Evolutionary conservation across 1,284 basidiomycete species (phyloP).

Genomic region (Omphalotus olearius): DNA sequence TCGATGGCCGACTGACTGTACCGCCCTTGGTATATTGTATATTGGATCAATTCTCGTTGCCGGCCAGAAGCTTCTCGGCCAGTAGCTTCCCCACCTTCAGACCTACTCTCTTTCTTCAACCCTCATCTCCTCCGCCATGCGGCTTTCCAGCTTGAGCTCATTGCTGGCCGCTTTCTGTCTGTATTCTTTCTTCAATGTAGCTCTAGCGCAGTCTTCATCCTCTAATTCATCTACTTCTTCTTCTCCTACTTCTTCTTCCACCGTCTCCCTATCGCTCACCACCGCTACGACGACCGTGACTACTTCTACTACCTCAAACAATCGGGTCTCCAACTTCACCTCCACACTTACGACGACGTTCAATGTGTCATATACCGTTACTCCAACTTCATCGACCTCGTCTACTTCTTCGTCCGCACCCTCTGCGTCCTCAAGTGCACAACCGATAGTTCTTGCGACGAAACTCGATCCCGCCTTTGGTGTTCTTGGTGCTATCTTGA

Average conservation of each 20-base stretch:
- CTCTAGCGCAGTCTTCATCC: slow-evolving; percentile 13
- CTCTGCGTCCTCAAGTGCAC: slow-evolving; percentile 43
- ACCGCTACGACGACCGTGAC: slow-evolving; percentile 47
- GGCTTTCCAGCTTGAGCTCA: slow-evolving; percentile 10
- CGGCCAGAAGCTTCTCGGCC: too few species aligned
- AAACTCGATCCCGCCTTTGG: slow-evolving; percentile 86
- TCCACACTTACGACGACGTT: slow-evolving; percentile 52
- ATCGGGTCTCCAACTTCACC: slow-evolving; percentile 41
- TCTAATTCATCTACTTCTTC: slow-evolving; percentile 20
- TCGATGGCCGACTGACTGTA: too few species aligned
- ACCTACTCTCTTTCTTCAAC: slow-evolving; percentile 17
- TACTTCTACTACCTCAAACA: slow-evolving; percentile 42
- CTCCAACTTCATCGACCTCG: slow-evolving; percentile 33
- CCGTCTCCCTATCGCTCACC: slow-evolving; percentile 42
- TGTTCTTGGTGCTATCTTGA: slow-evolving; percentile 84
- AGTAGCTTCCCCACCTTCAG: too few species aligned
- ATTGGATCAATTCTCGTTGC: too few species aligned
- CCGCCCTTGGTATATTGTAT: too few species aligned
- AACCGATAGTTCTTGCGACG: slow-evolving; percentile 63
- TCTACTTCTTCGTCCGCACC: slow-evolving; percentile 32
- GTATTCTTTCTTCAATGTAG: slow-evolving; percentile 14
- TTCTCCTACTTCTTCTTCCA: slow-evolving; percentile 11
- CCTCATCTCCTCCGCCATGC: slow-evolving; percentile 18
- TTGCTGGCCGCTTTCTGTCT: slow-evolving; percentile 5
- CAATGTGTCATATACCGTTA: slow-evolving; percentile 53